Evolutionary conservation across 1,284 basidiomycete genomes (phyloP), one percentile per base, ranked within the genome.

Genomic region (Pyrrhoderma lamaoense): DNA sequence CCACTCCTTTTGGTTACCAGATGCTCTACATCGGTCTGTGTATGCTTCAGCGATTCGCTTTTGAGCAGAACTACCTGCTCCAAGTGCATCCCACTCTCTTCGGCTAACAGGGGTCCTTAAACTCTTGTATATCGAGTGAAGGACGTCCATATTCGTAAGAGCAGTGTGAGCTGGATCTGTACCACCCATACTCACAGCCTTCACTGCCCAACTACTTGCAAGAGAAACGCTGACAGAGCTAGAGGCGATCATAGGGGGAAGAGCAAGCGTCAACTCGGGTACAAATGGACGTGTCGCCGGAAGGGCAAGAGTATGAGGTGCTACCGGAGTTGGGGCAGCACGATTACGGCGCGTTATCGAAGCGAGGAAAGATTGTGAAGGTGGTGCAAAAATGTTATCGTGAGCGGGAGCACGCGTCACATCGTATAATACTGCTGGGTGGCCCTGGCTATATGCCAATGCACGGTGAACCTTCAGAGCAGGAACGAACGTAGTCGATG

Each of bases 71-170:
- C 70, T 75, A n/a, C 74, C 74, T 42, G 73, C 65, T 0, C 80
- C 81, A 3, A 85, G 69, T 0, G 70, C 64, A 37, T 76, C 75
- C 82, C 82, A 85, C 59, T 85, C 83, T 46, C 75, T 72, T 8
- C 75, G 73, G 14, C 80, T 80, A 9, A 82, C 72, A n/a, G 77
- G 73, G 19, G 67, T 66, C 45, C 73, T 63, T 36, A 85, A 73
- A 8, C 78, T 75, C 13, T 68, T 68, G 58, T 85, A 76, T 36
- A 85, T 60, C 2, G 82, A 75, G 55, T 76, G 73, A 13, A 85
- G 68, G 18, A 85, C 70, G 59, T 85, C 83, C 23, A 80, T 65
- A 62, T 80, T 83, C 37, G 79, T 80, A 38, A 85, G 73, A 42
- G 63, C 61, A 16, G 51, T 52, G 46, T 58, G 54, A 63, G 22